Conservation (phyloP, 768 basidiomycete species). For the Hygrocybe punicea region DNA sequence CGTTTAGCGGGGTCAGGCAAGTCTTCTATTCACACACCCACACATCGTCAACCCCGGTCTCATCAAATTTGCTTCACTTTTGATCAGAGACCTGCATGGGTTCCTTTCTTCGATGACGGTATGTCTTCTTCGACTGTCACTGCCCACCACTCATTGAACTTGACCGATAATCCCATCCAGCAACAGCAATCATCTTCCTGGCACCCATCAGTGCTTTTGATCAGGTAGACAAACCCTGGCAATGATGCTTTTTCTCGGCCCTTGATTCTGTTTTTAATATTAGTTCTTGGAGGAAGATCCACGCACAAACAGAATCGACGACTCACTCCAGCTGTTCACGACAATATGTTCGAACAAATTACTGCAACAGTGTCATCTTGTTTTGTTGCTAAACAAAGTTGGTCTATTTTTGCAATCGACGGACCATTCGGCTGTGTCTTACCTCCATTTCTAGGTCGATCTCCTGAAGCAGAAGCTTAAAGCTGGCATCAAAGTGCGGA, state of each 20-base stretch:
- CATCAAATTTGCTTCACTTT: neutral
- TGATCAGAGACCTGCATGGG: constrained; percentile 70
- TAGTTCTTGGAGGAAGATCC: constrained; percentile 83
- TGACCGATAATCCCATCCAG: constrained; percentile 34
- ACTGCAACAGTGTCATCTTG: constrained; percentile 66
- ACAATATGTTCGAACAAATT: constrained; percentile 73
- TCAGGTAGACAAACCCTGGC: constrained; percentile 47
- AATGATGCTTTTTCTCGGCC: neutral
- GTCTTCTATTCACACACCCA: constrained; percentile 15
- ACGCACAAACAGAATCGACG: constrained; percentile 73
- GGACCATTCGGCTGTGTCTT: too few relatives aligned
- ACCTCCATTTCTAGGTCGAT: constrained; percentile 49
- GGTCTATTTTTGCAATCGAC: constrained; percentile 17
- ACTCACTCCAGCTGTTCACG: constrained; percentile 76
- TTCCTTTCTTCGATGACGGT: constrained; percentile 85
- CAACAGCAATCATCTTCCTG: constrained; percentile 81
- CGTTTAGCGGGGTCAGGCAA: constrained; percentile 58
- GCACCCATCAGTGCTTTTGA: constrained; percentile 86
- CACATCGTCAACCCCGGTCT: constrained; percentile 9
- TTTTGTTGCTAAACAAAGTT: constrained; percentile 79
- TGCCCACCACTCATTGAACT: neutral
- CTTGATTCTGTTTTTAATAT: neutral
- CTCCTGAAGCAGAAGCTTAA: constrained; percentile 69
- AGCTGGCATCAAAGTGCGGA: constrained; percentile 62
- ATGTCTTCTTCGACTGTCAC: neutral